Percentiles rank a stretch among this genome's conserved stretches.
Conservation (phyloP, 1,284 basidiomycete genomes). For the Leccinum cinnamomeum region DNA sequence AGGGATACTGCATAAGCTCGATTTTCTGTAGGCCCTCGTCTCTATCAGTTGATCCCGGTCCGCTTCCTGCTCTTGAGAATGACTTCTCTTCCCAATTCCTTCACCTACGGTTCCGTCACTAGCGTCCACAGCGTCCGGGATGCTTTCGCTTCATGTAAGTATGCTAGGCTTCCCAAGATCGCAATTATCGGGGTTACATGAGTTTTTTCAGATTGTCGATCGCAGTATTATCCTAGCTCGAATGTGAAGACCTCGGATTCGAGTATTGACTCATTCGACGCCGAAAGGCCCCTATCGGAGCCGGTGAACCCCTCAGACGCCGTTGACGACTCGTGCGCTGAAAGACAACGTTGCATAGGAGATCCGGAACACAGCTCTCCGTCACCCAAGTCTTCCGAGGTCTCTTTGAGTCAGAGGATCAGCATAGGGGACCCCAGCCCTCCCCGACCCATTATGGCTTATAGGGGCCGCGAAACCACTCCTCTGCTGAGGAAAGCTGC, state of each 20-base stretch:
- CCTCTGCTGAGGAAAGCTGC: constrained; percentile 47
- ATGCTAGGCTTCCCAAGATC: constrained; percentile 32
- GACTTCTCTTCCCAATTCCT: constrained; percentile 45
- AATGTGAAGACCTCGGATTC: constrained; percentile 51
- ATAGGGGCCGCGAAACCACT: constrained; percentile 31
- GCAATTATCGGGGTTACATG: constrained; percentile 4
- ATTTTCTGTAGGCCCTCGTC: neutral
- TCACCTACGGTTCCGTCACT: constrained; percentile 52
- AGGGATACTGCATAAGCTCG: neutral
- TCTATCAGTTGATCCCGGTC: neutral
- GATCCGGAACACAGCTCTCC: constrained; percentile 5
- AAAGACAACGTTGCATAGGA: constrained; percentile 9
- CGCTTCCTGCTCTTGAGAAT: constrained; percentile 24
- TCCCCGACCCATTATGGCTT: neutral
- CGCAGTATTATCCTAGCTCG: constrained; percentile 63
- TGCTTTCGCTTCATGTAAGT: constrained; percentile 47
- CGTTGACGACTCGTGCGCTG: neutral
- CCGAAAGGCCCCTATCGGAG: constrained; percentile 26
- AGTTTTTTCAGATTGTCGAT: constrained; percentile 52
- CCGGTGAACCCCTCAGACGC: constrained; percentile 29
- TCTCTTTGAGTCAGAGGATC: constrained; percentile 46
- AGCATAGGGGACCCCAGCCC: constrained; percentile 26
- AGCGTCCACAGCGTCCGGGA: constrained; percentile 56
- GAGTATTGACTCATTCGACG: constrained; percentile 38
- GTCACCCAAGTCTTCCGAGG: constrained; percentile 37